These are phyloP conservation scores for Boletellus deceptivus DNA, from an alignment of 1,284 basidiomycete species.

Conservation along the genomic window DNA sequence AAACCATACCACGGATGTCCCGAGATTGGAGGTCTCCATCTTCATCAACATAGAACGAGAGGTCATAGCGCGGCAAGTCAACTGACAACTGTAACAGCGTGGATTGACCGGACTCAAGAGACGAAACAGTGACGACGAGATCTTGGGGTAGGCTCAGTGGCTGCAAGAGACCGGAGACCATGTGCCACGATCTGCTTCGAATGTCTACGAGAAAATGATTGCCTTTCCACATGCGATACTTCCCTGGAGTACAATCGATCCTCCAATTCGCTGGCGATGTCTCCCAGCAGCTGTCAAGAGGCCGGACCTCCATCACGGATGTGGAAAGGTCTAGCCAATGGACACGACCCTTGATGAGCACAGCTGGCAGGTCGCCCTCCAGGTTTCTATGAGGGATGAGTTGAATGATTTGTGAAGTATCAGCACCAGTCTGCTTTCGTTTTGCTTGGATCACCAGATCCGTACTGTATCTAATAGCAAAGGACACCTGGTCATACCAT, in stretches of 20 bases:
- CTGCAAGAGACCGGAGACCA: slow-evolving; percentile 29
- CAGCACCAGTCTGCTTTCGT: not conserved
- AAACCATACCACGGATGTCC: slow-evolving; percentile 21
- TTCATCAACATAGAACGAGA: slow-evolving; percentile 34
- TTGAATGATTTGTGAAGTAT: not conserved
- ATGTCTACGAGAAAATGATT: slow-evolving; percentile 27
- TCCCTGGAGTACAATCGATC: slow-evolving; percentile 3
- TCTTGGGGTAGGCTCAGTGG: slow-evolving; percentile 33
- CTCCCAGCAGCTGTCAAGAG: slow-evolving; percentile 24
- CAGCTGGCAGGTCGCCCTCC: slow-evolving; percentile 36
- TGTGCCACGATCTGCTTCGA: slow-evolving; percentile 30
- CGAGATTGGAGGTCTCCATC: slow-evolving; percentile 27
- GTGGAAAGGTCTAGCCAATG: slow-evolving; percentile 40
- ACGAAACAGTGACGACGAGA: slow-evolving; percentile 4
- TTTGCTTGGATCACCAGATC: not conserved
- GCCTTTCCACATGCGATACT: slow-evolving; percentile 16
- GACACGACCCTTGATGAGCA: slow-evolving; percentile 32
- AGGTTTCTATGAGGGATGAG: slow-evolving; percentile 18
- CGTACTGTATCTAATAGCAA: slow-evolving; percentile 10
- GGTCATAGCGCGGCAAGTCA: slow-evolving; percentile 40
- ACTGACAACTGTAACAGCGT: slow-evolving; percentile 23
- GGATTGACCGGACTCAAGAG: slow-evolving; percentile 8
- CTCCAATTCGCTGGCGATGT: slow-evolving; percentile 16
- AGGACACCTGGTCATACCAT: slow-evolving; percentile 26
- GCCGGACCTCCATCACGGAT: slow-evolving; percentile 38